Evolutionary conservation across 2,329 filamentous ascomycete genomes (phyloP).

Genomic region (Plenodomus lindquistii): DNA sequence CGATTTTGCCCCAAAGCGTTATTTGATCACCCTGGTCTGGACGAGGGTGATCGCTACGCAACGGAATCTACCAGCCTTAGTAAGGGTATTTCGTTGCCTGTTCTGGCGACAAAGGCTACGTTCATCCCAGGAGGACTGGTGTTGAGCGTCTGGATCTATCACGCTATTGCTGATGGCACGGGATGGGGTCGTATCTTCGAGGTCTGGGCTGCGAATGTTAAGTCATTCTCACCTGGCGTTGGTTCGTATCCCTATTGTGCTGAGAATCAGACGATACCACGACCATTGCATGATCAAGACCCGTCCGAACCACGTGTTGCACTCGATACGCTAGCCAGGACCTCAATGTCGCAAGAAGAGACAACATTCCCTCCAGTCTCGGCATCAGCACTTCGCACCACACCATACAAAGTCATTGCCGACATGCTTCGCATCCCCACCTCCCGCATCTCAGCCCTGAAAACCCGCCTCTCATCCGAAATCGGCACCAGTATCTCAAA

Average conservation of each 20-base stretch:
- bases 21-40: constrained; percentile 14
- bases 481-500: constrained; percentile 6
- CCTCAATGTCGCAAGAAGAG: background rate
- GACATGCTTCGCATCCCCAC: constrained; percentile 5
- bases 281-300: background rate
- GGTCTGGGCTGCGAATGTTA: background rate
- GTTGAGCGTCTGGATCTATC: constrained; percentile 31
- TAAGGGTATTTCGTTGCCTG: constrained; percentile 18
- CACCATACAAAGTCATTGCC: background rate
- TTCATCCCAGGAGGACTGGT: constrained; percentile 35
- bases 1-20: constrained; percentile 14
- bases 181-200: constrained; percentile 2
- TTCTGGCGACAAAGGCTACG: constrained; percentile 24
- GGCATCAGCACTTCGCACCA: background rate
- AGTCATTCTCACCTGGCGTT: background rate
- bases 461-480: background rate
- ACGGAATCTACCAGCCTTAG: constrained; percentile 8
- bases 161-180: constrained; percentile 23
- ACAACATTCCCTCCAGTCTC: background rate
- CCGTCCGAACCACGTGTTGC: background rate
- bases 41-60: constrained; percentile 14
- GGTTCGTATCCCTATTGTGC: too few species aligned
- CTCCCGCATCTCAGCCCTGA: constrained; percentile 3
- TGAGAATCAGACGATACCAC: background rate
- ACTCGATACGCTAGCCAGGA: background rate